Base-by-base conservation (phyloP, 345 rosid genomes). In the Pseudoturritis turrita region DNA sequence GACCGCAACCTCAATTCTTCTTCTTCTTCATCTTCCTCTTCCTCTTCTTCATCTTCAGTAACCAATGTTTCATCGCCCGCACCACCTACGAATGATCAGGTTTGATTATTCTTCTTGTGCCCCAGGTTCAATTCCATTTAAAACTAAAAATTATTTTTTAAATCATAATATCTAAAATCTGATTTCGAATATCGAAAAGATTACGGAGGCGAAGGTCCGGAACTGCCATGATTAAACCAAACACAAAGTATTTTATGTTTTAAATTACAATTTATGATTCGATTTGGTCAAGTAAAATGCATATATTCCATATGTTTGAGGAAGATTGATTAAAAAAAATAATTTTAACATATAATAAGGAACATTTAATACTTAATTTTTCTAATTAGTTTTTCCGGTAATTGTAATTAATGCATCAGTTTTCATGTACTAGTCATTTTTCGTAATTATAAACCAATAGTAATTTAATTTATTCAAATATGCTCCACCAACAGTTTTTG, bases 81-180 rank as follows among this genome's bases (percentile, higher is more conserved):
- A 66, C 74, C 80, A 51, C 74, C 97, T 25, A 74, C 60, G 35
- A 81, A 88, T 52, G 81, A 88, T 43, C 91, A 86, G 94, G 94
- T 88, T 36, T 15, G 49, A 45, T 52, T 68, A 3, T 33, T 62
- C 29, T 43, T 72, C 71, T 56, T n/a, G n/a, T n/a, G n/a, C n/a
- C n/a, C n/a, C n/a, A n/a, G n/a, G n/a, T n/a, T n/a, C n/a, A n/a
- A n/a, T n/a, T n/a, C n/a, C n/a, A n/a, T n/a, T n/a, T n/a, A n/a
- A n/a, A n/a, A n/a, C n/a, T n/a, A n/a, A n/a, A n/a, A n/a, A n/a
- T n/a, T n/a, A n/a, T n/a, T n/a, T n/a, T n/a, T n/a, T n/a, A n/a
- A n/a, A n/a, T n/a, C n/a, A n/a, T n/a, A n/a, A n/a, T n/a, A n/a
- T n/a, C n/a, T n/a, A n/a, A n/a, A n/a, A n/a, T n/a, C n/a, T n/a